Base-by-base conservation (phyloP, 169 alveolate genomes). In the Eimeria necatrix region DNA sequence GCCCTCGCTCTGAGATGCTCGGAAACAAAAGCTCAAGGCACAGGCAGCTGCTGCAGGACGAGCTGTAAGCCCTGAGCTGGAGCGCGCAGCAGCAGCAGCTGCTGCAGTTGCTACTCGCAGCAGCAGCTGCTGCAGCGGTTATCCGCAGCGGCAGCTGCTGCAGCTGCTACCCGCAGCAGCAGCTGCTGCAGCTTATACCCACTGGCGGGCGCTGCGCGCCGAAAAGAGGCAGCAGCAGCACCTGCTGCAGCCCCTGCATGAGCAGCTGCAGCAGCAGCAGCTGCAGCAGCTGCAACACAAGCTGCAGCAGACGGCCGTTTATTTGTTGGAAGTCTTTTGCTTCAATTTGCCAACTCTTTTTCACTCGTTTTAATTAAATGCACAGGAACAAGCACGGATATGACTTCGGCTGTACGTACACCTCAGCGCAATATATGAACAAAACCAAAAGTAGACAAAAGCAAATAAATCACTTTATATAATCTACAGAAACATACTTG, bases 201-300 rank as follows among this genome's bases (percentile, higher is more conserved):
- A 32, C 41, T 32, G 41, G 41, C 41, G 41, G 41, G 41, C 41
- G 41, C 41, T 32, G 41, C 41, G 41, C 41, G 41, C 41, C 41
- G 41, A 61, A 26, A n/a, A 61, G 73, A n/a, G 22, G 73, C 73
- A 61, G 73, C 73, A 61, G 22, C 73, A 61, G 73, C 73, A 61
- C 16, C 73, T n/a, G 26, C 73, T 6, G 41, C 22, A 12, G 73
- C 16, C 22, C 41, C 73, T 20, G 73, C 73, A 61, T 6, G 16
- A 61, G 22, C 22, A 16, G 9, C 73, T 6, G 73, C 73, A 61
- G 22, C 73, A 16, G 14, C 73, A 61, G 24, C 7, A 61, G 22
- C 73, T 12, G 73, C 14, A 61, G 22, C 22, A 61, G 73, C 73
- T 20, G 22, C 73, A 61, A 61, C 2, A 32, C 41, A 32, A 32